Evolutionary conservation across 2,329 filamentous ascomycete genomes (phyloP).

Genomic region (Colletotrichum coccodes): DNA sequence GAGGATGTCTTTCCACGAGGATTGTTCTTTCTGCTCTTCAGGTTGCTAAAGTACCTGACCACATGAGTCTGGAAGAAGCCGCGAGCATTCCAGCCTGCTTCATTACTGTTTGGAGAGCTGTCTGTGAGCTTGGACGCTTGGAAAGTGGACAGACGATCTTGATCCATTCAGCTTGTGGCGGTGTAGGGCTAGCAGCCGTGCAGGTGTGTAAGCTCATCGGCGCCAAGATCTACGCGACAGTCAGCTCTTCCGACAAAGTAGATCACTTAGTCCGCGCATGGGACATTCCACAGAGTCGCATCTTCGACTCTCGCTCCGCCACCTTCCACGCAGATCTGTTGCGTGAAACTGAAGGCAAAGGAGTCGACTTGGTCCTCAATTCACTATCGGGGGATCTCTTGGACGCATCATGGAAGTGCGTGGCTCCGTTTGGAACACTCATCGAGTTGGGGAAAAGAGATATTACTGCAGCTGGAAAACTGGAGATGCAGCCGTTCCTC

Average conservation of each 20-base stretch:
- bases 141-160: slow-evolving; percentile 36
- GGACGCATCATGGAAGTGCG: slow-evolving; percentile 44
- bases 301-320: slow-evolving; percentile 39
- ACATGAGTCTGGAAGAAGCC: slow-evolving; percentile 40
- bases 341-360: slow-evolving; percentile 36
- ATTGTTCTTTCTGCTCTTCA: not conserved
- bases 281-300: slow-evolving; percentile 31
- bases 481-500: slow-evolving; percentile 58
- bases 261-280: slow-evolving; percentile 37
- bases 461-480: slow-evolving; percentile 45
- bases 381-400: slow-evolving; percentile 42
- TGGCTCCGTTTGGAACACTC: slow-evolving; percentile 46
- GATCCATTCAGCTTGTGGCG: slow-evolving; percentile 16
- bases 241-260: slow-evolving; percentile 41
- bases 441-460: slow-evolving; percentile 49
- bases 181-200: not conserved
- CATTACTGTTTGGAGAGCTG: slow-evolving; percentile 40
- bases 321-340: slow-evolving; percentile 39
- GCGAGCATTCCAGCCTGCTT: slow-evolving; percentile 42
- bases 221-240: slow-evolving; percentile 35
- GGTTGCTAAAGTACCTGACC: slow-evolving; percentile 39
- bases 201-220: not conserved
- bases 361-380: slow-evolving; percentile 46
- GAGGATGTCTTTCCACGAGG: not conserved
- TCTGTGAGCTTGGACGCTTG: slow-evolving; percentile 35